Evolutionary conservation across 2,329 filamentous ascomycete genomes (phyloP).

Genomic region (Fonsecaea multimorphosa): DNA sequence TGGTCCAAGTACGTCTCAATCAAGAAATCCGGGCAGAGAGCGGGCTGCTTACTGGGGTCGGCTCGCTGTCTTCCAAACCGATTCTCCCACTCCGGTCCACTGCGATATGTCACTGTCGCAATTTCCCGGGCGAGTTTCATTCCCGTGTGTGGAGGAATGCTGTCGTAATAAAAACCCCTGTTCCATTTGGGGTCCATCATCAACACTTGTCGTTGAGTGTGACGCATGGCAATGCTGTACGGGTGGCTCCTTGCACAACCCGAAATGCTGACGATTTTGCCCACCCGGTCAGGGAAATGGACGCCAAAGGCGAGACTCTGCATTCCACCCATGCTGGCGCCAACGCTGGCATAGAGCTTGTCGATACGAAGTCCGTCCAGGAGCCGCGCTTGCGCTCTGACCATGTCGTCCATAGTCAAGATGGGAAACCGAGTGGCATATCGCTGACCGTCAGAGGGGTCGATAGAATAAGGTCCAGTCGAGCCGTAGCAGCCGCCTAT

Average conservation of each 20-base stretch:
- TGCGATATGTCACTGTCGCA: conserved; percentile 95
- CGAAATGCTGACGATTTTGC: conserved; percentile 83
- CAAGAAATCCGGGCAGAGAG: conserved; percentile 94
- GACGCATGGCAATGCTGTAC: conserved; percentile 98
- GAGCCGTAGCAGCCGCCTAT: conserved; percentile 95
- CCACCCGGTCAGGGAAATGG: conserved; percentile 80
- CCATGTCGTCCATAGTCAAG: conserved; percentile 96
- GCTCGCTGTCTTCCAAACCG: conserved; percentile 87
- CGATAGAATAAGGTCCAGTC: conserved; percentile 85
- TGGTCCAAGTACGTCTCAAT: conserved; percentile 99
- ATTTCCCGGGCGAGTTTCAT: conserved; percentile 99
- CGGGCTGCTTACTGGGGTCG: conserved; percentile 83
- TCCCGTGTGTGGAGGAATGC: conserved; percentile 85
- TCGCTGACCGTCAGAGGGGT: conserved; percentile 83
- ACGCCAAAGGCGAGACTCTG: conserved; percentile 87
- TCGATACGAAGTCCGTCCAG: conserved; percentile 78
- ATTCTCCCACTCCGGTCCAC: conserved; percentile 96
- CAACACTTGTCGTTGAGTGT: conserved; percentile 94
- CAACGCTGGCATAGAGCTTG: conserved; percentile 87
- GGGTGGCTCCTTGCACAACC: conserved; percentile 94
- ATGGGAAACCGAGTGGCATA: conserved; percentile 97
- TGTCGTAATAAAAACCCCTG: conserved; percentile 88
- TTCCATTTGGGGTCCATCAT: conserved; percentile 99
- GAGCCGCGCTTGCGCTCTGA: conserved; percentile 88
- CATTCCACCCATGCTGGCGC: conserved; percentile 98